Conservation (phyloP, 352 stramenopile genomes). For the Globisporangium lucens region DNA sequence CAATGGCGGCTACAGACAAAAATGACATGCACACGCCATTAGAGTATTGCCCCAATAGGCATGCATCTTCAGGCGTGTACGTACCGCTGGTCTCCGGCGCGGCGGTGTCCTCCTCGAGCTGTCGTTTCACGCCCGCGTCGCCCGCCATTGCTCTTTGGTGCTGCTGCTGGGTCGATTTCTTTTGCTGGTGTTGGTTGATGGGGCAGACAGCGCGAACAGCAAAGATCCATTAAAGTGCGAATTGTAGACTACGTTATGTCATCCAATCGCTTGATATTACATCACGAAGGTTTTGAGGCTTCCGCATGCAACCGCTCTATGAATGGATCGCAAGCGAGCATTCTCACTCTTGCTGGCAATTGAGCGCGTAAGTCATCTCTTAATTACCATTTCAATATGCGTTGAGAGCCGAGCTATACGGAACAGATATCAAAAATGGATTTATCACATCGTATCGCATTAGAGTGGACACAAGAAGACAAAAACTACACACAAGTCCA, state of each 20-base stretch:
- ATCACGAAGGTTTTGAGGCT: background rate
- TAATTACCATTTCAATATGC: background rate
- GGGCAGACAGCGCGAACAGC: background rate
- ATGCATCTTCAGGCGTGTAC: background rate
- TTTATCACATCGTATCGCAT: background rate
- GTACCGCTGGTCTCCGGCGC: conserved; percentile 1
- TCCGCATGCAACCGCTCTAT: background rate
- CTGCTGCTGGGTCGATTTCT: background rate
- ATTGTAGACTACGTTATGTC: background rate
- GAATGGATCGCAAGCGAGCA: background rate
- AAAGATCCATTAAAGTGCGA: background rate
- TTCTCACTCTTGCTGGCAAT: background rate
- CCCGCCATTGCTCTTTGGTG: conserved; percentile 6
- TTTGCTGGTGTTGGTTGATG: conserved; percentile 13
- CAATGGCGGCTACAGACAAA: background rate
- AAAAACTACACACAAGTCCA: conserved; percentile 9
- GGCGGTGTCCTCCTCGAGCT: conserved; percentile 4
- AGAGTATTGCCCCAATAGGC: background rate
- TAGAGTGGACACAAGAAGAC: background rate
- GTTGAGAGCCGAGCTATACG: background rate
- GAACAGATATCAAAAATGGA: background rate
- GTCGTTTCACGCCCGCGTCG: conserved; percentile 6
- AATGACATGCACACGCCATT: background rate
- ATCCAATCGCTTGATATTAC: background rate
- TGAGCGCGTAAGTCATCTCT: background rate